phyloP scores from a whole-genome alignment of 805 yeast species.

The Yamadazyma akitaensis region DNA sequence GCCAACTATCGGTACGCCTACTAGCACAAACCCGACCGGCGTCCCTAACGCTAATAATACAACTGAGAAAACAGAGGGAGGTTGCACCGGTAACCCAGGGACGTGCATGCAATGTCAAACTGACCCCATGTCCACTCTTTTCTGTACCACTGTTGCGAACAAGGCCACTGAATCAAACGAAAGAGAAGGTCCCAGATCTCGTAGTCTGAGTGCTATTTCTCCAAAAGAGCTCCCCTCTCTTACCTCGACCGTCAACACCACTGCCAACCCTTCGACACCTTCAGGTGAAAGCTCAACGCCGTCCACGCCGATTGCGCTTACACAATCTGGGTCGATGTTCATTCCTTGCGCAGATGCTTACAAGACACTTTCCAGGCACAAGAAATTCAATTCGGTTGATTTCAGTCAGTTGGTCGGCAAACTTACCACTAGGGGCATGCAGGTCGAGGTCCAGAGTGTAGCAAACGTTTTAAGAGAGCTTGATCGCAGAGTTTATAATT shows the following conservation, averaged over 20 bases:
- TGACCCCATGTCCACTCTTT: slow-evolving; percentile 85
- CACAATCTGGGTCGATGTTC: slow-evolving; percentile 37
- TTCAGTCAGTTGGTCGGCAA: slow-evolving; percentile 71
- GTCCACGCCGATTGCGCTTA: slow-evolving; percentile 4
- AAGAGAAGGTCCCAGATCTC: slow-evolving; percentile 7
- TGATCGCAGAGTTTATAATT: slow-evolving; percentile 61
- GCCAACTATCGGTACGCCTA: slow-evolving; percentile 10
- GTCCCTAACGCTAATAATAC: not conserved
- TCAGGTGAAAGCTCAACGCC: slow-evolving; percentile 3
- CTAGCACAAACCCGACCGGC: slow-evolving; percentile 8
- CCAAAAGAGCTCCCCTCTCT: slow-evolving; percentile 6
- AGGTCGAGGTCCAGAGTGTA: slow-evolving; percentile 87
- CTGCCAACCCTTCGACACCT: slow-evolving; percentile 9
- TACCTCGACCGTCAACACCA: slow-evolving; percentile 19
- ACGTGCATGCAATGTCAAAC: slow-evolving; percentile 77
- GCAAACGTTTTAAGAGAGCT: slow-evolving; percentile 80
- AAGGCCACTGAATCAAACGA: slow-evolving; percentile 27
- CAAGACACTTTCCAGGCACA: slow-evolving; percentile 79
- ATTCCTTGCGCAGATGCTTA: slow-evolving; percentile 91
- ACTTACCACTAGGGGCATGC: slow-evolving; percentile 79
- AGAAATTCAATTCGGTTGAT: slow-evolving; percentile 69
- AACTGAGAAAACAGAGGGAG: slow-evolving; percentile 18
- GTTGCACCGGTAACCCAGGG: slow-evolving; percentile 87
- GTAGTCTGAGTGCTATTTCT: slow-evolving; percentile 2
- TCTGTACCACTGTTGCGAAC: slow-evolving; percentile 82